Evolutionary conservation across 2,329 filamentous ascomycete species (phyloP).

Genomic region (Leptographium flavum): DNA sequence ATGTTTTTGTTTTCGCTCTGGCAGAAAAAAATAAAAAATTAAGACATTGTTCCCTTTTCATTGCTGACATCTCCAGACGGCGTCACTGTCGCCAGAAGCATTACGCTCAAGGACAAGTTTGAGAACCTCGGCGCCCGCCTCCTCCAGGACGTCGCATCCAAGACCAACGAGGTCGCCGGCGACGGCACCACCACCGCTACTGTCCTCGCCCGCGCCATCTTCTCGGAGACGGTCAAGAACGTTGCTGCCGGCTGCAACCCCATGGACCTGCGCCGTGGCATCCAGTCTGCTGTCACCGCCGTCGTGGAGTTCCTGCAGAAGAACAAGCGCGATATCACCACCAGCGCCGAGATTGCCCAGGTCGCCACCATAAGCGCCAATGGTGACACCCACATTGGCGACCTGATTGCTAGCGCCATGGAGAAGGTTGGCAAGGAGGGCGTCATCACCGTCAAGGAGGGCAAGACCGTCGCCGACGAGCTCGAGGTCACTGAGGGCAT

Average conservation of each 20-base stretch:
- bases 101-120: slow-evolving; percentile 95
- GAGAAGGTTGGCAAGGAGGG: slow-evolving; percentile 99
- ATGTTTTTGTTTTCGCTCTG: slow-evolving; percentile 22
- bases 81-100: slow-evolving; percentile 80
- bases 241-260: slow-evolving; percentile 98
- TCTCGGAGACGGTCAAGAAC: slow-evolving; percentile 99
- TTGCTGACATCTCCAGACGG: slow-evolving; percentile 32
- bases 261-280: slow-evolving; percentile 95
- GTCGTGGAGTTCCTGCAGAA: slow-evolving; percentile 88
- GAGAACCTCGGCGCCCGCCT: slow-evolving; percentile 97
- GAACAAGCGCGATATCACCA: slow-evolving; percentile 98
- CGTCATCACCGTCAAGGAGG: slow-evolving; percentile 99
- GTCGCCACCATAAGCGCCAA: slow-evolving; percentile 98
- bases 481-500: slow-evolving; percentile 98
- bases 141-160: slow-evolving; percentile 94
- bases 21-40: no score
- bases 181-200: slow-evolving; percentile 97
- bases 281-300: slow-evolving; percentile 87
- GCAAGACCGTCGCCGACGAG: slow-evolving; percentile 95
- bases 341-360: slow-evolving; percentile 91
- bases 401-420: slow-evolving; percentile 96
- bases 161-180: slow-evolving; percentile 98
- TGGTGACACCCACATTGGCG: slow-evolving; percentile 86
- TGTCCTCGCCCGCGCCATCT: slow-evolving; percentile 92
- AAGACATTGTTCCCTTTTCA: not conserved